Base-by-base conservation (phyloP, 768 basidiomycete species). In the Tephrocybe rancida region DNA sequence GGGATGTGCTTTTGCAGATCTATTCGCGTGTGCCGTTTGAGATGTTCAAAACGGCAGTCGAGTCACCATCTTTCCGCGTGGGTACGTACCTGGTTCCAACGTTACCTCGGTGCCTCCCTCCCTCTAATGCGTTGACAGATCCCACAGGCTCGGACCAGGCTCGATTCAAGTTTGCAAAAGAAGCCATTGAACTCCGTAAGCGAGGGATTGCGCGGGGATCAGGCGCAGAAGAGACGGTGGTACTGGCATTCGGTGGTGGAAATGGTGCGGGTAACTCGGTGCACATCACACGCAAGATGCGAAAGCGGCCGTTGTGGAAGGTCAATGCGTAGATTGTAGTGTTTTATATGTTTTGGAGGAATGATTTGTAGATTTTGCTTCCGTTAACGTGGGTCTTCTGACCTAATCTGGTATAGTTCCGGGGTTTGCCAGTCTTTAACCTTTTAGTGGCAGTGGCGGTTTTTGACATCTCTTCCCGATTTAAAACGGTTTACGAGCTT, bases 161-260 rank as follows among this genome's bases (percentile, higher is more conserved):
- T 55, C 85, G 93, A 42, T 97, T 95, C 75, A 88, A 88, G 64
- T 95, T 95, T 71, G 92, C 92, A 3, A 95, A 95, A 70, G 91
- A 92, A 59, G 90, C 87, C 11, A 88, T 95, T 63, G 88, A 91
- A 62, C 63, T 87, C 62, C 81, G 93, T 61, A 95, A 92, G 71
- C 84, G 83, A 65, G 85, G 85, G n/a, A 80, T 85, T 65, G 81
- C 84, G 42, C 83, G 86, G 57, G 86, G 84, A 48, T 73, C 79
- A 56, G 85, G 87, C 51, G 85, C 83, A 55, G 90, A 91, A 69
- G 92, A 95, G 72, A 91, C 90, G n/a, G 92, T 95, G 38, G 92
- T 96, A 48, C 77, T 95, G 61, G 92, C 91, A 32, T 93, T 95
- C 72, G 90, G 90, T 53, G 88, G 85, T 56, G 78, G 76, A 61